Base-by-base conservation (phyloP, 2,329 filamentous ascomycete species). In the Colletotrichum karsti region DNA sequence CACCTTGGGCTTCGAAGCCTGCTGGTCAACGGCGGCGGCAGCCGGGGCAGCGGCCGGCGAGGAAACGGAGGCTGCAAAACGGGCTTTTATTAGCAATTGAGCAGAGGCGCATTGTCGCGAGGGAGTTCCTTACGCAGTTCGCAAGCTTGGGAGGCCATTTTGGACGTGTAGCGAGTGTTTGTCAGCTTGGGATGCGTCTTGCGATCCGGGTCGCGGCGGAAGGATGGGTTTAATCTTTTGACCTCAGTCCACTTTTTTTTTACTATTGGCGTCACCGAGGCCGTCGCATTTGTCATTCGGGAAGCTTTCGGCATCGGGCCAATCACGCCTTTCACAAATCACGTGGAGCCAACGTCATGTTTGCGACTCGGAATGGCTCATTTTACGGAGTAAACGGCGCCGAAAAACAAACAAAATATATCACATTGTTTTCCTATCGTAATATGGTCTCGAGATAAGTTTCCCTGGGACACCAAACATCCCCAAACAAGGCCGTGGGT, bases 1-100 rank as follows among this genome's bases (percentile, higher is more conserved):
- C 59, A 85, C 83, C 81, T 83, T 85, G 67, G 82, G 83, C 75
- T 82, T 82, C 54, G 79, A 78, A 63, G 75, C 67, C 55, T 76
- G 75, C 46, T 77, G 61, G 73, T 77, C 56, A 37, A 75, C 46
- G 15, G 26, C 71, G 54, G 76, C 73, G 67, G 76, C 73, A 63
- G 76, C 69, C 67, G 73, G 73, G 55, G 76, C 74, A 42, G 74
- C 66, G 42, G 75, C 74, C 5, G 74, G 76, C 7, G 75, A 63
- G 53, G 71, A 73, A 55, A 79, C 75, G 65, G 74, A 68, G 8
- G 69, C 67, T 70, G 63, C 26, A 20, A 13, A 35, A 24, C 12
- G 26, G 15, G 15, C 33, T 12, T 28, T 37, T 20, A 30, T 68
- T n/a, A 68, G 65, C 54, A 22, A 59, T 65, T 65, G 30, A 24